These are phyloP conservation scores for Fusarium sp. DNA, from an alignment of 2,329 filamentous ascomycete genomes.

Conservation along the genomic window DNA sequence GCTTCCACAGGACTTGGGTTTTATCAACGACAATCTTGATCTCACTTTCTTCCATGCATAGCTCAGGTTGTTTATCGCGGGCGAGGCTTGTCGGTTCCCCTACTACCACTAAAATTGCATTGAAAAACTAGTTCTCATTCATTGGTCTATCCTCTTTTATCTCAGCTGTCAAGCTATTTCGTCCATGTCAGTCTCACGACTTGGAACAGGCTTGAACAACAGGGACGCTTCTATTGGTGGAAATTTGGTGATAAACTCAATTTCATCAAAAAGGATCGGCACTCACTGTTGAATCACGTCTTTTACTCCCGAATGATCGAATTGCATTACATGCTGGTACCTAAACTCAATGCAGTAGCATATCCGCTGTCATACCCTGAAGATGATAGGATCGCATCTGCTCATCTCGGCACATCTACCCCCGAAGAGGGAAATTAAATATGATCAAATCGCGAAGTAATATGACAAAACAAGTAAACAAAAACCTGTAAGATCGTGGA, in stretches of 20 bases:
- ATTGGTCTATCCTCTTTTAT: too few relatives aligned
- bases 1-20: not conserved
- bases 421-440: not conserved
- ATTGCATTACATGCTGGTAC: not conserved
- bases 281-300: not conserved
- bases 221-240: conserved; percentile 1
- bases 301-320: conserved; percentile 2
- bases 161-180: too few relatives aligned
- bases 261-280: not conserved
- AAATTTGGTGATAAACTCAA: not conserved
- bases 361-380: not conserved
- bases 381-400: not conserved
- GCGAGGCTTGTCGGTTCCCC: too few relatives aligned
- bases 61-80: not conserved
- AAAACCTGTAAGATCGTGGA: not conserved
- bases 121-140: too few relatives aligned
- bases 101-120: too few relatives aligned
- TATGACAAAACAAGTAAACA: not conserved
- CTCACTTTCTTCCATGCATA: not conserved
- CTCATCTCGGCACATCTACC: not conserved
- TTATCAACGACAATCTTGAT: not conserved
- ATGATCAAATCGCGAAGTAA: not conserved
- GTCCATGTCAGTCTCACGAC: too few relatives aligned
- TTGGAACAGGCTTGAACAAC: accelerated
- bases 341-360: conserved; percentile 11